A percentile compares a stretch with the other conserved stretches of the same genome.
Evolutionary conservation across 257 asterid genomes (phyloP).

Genomic region (Asclepias syriaca): DNA sequence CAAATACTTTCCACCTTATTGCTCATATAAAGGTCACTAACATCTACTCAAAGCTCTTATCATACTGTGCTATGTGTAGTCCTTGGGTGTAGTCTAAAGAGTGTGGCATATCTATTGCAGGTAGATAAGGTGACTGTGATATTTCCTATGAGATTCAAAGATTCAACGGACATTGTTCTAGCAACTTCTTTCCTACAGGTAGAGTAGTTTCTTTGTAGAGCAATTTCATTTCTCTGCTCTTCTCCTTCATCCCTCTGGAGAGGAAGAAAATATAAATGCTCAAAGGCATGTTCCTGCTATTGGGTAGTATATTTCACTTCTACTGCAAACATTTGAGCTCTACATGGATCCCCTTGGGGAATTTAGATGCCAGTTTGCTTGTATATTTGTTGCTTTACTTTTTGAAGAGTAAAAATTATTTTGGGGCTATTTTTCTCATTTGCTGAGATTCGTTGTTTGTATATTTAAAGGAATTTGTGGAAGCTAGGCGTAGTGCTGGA

Average conservation of each 20-base stretch:
- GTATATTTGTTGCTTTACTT: background rate
- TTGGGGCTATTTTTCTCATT: background rate
- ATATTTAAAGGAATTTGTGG: slow-evolving; percentile 78
- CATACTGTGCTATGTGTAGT: background rate
- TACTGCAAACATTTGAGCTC: background rate
- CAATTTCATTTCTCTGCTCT: slow-evolving; percentile 6
- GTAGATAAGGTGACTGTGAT: slow-evolving; percentile 65
- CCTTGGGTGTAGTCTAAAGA: background rate
- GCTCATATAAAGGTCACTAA: background rate
- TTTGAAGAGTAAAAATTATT: background rate
- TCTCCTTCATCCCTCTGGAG: background rate
- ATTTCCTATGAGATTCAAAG: slow-evolving; percentile 89
- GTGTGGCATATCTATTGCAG: slow-evolving; percentile 31
- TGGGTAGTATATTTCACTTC: background rate
- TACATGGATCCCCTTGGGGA: background rate
- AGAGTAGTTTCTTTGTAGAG: slow-evolving; percentile 5
- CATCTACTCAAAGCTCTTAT: background rate
- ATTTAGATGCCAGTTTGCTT: background rate
- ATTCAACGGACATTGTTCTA: slow-evolving; percentile 74
- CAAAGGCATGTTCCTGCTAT: background rate
- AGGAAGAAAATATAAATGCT: background rate
- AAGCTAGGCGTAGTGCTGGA: slow-evolving; percentile 84
- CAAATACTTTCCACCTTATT: slow-evolving; percentile 1
- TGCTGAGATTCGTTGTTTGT: background rate
- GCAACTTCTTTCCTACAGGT: slow-evolving; percentile 97